Base-by-base conservation (phyloP, 805 yeast genomes). In the Starmera quercuum region DNA sequence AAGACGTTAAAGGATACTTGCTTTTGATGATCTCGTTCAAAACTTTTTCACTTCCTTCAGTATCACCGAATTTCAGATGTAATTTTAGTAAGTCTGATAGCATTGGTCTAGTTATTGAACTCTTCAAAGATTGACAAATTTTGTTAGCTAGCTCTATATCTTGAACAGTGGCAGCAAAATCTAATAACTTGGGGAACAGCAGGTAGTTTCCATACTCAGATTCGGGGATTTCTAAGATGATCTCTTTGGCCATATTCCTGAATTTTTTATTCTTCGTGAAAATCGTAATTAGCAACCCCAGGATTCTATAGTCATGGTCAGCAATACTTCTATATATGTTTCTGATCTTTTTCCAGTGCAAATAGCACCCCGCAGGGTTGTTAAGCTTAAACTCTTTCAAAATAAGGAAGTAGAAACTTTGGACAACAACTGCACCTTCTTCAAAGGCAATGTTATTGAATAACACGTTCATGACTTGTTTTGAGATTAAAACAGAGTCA, bases 331-430 rank as follows among this genome's bases (percentile, higher is more conserved):
- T 42, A 15, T 37, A 37, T 2, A 21, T 30, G n/a, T 38, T 28
- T 32, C 29, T 33, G 17, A 49, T 38, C 4, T 13, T 23, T 9
- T 41, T 32, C 54, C 54, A 49, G n/a, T 32, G 29, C 9, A 42
- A 27, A 17, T 40, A 42, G 20, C 45, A 42, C n/a, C 51, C 53
- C 5, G 47, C 35, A 4, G 28, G 27, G 31, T 49, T 47, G 12
- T 34, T 41, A n/a, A 40, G 14, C 12, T 25, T 17, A 19, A 39
- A 36, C 17, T 47, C 45, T 14, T 36, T 36, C 14, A 38, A 25
- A 3, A 49, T 46, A 6, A 40, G 27, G 13, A 26, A 33, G 17
- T 49, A 49, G 11, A 20, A 20, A 7, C 24, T 27, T 11, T 20
- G 35, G 1, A 49, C n/a, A 14, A 30, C 30, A 1, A 23, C 23